Percentiles rank a stretch among this genome's conserved stretches.
Evolutionary conservation across 2,329 filamentous ascomycete species (phyloP).

Genomic region (Dissoconium aciculare): DNA sequence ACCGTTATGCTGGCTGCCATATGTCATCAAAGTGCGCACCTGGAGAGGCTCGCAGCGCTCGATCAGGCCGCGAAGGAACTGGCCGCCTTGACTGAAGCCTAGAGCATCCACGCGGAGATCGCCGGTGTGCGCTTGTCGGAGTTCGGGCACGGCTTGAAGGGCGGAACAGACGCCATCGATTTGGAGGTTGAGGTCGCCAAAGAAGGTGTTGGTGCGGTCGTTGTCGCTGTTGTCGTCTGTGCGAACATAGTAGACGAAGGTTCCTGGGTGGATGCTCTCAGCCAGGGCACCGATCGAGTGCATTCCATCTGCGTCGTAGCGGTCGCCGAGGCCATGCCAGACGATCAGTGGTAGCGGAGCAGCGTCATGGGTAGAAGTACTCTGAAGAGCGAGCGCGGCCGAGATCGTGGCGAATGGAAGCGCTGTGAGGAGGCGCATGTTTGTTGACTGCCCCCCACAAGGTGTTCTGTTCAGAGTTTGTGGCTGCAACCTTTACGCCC

Average conservation of each 20-base stretch:
- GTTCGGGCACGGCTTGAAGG: constrained; percentile 59
- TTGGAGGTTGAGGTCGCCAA: constrained; percentile 76
- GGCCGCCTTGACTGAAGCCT: constrained; percentile 89
- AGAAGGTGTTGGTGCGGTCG: constrained; percentile 75
- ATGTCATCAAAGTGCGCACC: constrained; percentile 68
- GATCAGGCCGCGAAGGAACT: constrained; percentile 84
- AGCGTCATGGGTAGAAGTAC: constrained; percentile 5
- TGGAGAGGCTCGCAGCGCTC: constrained; percentile 81
- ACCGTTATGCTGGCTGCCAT: constrained; percentile 83
- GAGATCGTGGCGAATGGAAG: constrained; percentile 7
- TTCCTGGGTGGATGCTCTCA: constrained; percentile 61
- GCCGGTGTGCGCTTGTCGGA: constrained; percentile 45
- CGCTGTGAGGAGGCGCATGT: constrained; percentile 10
- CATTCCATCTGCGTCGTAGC: constrained; percentile 62
- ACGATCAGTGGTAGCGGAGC: constrained; percentile 70
- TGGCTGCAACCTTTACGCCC: too few relatives aligned
- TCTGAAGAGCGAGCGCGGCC: constrained; percentile 4
- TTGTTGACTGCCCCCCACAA: too few relatives aligned
- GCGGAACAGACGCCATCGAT: constrained; percentile 62
- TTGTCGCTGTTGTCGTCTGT: constrained; percentile 48
- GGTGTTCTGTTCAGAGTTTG: too few relatives aligned
- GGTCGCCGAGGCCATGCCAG: constrained; percentile 79
- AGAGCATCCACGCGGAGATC: constrained; percentile 55
- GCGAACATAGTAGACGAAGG: constrained; percentile 65
- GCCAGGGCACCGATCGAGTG: constrained; percentile 56